Conservation (phyloP, 441 rosid genomes). For the Adansonia madagascariensis region DNA sequence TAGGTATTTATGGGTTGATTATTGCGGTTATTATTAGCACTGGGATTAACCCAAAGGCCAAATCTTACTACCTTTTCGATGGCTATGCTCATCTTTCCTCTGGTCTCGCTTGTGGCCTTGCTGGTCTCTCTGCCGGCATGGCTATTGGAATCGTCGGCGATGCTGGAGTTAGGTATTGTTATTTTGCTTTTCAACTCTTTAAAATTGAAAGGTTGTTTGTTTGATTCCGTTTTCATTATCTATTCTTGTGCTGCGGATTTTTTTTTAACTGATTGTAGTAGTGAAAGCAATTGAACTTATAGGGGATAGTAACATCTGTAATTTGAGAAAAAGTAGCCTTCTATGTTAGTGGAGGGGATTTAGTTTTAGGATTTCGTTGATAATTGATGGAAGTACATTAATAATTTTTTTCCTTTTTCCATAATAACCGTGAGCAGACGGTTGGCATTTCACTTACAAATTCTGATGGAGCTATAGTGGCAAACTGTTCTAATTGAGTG, state of each 20-base stretch:
- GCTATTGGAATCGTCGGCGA: constrained; percentile 68
- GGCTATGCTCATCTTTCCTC: constrained; percentile 74
- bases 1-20: constrained; percentile 69
- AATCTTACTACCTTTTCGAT: constrained; percentile 64
- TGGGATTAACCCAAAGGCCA: constrained; percentile 68
- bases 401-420: not conserved
- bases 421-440: not conserved
- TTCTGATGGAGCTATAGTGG: not conserved
- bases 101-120: constrained; percentile 73
- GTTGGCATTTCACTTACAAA: not conserved
- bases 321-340: not conserved
- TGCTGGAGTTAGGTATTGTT: constrained; percentile 62
- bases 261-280: not conserved
- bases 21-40: constrained; percentile 74
- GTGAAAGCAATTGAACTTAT: not conserved
- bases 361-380: not conserved
- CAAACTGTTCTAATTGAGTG: not conserved
- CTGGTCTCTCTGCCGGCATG: constrained; percentile 75
- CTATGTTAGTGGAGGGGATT: not conserved
- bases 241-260: not conserved
- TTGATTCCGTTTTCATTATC: not conserved
- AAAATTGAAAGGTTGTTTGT: not conserved
- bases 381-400: not conserved
- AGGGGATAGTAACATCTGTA: not conserved
- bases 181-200: not conserved